Conservation (phyloP, 768 basidiomycete species). For the Suillus sp. region DNA sequence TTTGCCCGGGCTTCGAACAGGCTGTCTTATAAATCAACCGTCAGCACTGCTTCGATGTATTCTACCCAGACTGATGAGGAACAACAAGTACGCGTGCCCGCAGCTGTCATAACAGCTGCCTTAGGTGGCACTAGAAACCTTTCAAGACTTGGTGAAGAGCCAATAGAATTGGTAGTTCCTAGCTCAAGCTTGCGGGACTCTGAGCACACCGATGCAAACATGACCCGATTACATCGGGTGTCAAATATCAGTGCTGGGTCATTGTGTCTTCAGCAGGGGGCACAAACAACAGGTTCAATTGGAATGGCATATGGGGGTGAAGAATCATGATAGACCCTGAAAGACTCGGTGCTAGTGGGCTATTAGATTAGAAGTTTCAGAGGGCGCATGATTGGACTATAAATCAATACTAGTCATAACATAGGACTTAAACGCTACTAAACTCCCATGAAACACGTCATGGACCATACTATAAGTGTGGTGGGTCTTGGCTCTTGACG, state of each 20-base stretch:
- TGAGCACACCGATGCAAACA: background rate
- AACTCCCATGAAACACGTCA: background rate
- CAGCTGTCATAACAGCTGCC: conserved; percentile 41
- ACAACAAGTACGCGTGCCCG: conserved; percentile 31
- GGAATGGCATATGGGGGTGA: conserved; percentile 34
- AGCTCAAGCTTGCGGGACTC: background rate
- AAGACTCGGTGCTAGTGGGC: background rate
- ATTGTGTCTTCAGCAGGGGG: conserved; percentile 16
- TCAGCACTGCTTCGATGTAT: conserved; percentile 39
- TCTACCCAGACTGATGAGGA: conserved; percentile 43
- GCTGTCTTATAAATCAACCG: conserved; percentile 26
- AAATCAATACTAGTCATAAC: background rate
- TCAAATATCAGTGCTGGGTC: conserved; percentile 35
- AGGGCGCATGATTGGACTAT: background rate
- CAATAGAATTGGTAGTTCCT: conserved; percentile 1
- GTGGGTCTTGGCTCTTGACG: background rate
- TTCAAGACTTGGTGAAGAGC: conserved; percentile 14
- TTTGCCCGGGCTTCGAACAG: background rate
- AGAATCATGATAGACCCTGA: conserved; percentile 12
- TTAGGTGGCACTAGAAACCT: conserved; percentile 31
- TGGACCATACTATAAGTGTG: background rate
- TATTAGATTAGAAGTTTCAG: background rate
- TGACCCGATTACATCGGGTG: conserved; percentile 25
- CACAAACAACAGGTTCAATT: conserved; percentile 17
- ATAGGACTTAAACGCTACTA: background rate